Percentiles rank a stretch among this genome's conserved stretches.
Evolutionary conservation across 768 basidiomycete genomes (phyloP).

Genomic region (Hericium rajendrae): DNA sequence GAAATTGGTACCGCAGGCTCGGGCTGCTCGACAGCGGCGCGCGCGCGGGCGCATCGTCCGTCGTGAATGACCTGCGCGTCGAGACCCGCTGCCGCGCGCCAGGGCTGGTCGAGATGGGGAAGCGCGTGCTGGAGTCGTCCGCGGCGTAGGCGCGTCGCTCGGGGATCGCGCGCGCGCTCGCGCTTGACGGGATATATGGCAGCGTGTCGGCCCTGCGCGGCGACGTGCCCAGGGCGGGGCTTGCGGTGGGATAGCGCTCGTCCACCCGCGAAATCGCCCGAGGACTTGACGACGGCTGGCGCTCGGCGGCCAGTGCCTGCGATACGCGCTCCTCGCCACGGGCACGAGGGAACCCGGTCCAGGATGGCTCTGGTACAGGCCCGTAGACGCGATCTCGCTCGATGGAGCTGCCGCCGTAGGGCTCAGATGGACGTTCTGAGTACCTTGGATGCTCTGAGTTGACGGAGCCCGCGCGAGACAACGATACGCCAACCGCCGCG

Average conservation of each 20-base stretch:
- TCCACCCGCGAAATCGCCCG: conserved; percentile 7
- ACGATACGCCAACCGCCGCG: not conserved
- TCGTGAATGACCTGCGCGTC: not conserved
- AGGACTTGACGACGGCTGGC: conserved; percentile 9
- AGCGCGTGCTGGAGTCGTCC: conserved; percentile 2
- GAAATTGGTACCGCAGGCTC: not conserved
- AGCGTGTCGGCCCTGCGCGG: conserved; percentile 3
- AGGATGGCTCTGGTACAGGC: not conserved
- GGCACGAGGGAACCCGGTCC: not conserved
- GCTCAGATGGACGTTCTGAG: conserved; percentile 5
- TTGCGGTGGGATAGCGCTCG: not conserved
- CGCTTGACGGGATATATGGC: too few species aligned
- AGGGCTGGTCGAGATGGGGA: conserved; percentile 12
- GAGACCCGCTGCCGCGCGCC: conserved; percentile 2
- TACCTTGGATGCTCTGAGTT: not conserved
- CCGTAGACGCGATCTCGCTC: not conserved
- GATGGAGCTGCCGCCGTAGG: not conserved
- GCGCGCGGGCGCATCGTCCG: not conserved
- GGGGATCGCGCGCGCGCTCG: too few species aligned
- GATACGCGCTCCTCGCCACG: not conserved
- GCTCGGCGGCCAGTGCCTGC: not conserved
- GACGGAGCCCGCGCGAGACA: not conserved
- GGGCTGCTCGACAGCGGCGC: not conserved
- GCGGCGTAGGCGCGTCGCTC: too few species aligned
- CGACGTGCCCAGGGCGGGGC: conserved; percentile 5